These are phyloP conservation scores for Eucalyptus coolabah DNA, from an alignment of 345 rosid species.

Conservation along the genomic window DNA sequence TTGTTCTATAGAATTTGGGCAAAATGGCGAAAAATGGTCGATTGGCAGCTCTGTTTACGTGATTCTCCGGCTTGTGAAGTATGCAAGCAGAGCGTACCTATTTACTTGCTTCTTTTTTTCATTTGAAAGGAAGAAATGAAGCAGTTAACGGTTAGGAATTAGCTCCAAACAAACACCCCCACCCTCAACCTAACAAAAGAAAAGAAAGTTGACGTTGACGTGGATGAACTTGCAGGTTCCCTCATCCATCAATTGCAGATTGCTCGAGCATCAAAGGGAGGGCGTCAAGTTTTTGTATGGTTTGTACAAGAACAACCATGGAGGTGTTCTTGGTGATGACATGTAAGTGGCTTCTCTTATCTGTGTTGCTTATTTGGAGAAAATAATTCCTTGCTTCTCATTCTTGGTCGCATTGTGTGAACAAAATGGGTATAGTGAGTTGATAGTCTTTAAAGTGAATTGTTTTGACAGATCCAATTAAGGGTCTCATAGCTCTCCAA, in stretches of 20 bases:
- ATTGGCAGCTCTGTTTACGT: background rate
- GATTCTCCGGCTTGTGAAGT: background rate
- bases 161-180: background rate
- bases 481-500: background rate
- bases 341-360: constrained; percentile 37
- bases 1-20: background rate
- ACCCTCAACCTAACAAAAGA: background rate
- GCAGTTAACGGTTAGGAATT: background rate
- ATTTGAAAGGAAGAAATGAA: background rate
- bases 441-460: background rate
- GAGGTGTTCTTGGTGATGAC: constrained; percentile 96
- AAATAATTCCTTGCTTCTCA: background rate
- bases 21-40: background rate
- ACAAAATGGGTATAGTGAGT: background rate
- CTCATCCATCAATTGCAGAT: constrained; percentile 73
- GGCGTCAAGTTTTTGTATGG: constrained; percentile 71
- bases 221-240: constrained; percentile 44
- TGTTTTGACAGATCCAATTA: background rate
- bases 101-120: background rate
- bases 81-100: background rate
- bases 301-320: constrained; percentile 66
- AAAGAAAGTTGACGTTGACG: background rate
- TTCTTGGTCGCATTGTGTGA: background rate
- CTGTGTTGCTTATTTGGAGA: background rate
- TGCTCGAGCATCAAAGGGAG: constrained; percentile 85